These are phyloP conservation scores for Trichosanthes truncata DNA, from an alignment of 306 rosid genomes.

Conservation along the genomic window DNA sequence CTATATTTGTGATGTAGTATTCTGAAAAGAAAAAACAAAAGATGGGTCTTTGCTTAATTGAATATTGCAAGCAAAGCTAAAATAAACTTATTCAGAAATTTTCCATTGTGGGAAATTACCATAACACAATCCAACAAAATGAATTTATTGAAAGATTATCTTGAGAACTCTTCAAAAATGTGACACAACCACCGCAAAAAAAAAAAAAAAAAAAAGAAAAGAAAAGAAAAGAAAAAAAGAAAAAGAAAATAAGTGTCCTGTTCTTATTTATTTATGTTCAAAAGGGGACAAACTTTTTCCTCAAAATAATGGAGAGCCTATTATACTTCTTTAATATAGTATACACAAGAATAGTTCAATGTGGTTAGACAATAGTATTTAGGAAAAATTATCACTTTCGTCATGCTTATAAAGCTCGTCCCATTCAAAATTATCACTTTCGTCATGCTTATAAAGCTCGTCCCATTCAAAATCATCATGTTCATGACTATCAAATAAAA, in stretches of 20 bases:
- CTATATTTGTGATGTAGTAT: too few relatives aligned
- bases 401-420: too few relatives aligned
- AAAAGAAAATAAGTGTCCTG: neutral
- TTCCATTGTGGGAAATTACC: neutral
- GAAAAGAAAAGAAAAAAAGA: too few relatives aligned
- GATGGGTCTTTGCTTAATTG: neutral
- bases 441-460: too few relatives aligned
- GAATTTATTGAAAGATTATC: neutral
- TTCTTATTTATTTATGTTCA: neutral
- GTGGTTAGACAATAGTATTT: neutral
- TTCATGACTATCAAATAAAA: too few relatives aligned
- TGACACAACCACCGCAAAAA: neutral
- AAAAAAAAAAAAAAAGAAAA: too few relatives aligned
- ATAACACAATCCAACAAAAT: neutral
- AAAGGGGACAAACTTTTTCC: neutral
- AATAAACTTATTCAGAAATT: neutral
- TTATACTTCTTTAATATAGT: neutral
- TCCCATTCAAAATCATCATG: too few relatives aligned
- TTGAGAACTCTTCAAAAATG: neutral
- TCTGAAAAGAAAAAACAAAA: neutral
- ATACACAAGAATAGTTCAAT: neutral
- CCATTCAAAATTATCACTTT: too few relatives aligned
- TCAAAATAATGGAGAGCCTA: neutral
- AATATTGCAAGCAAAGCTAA: neutral
- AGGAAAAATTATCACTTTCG: too few relatives aligned